Evolutionary conservation across 176 grass and related monocot genomes (phyloP).

Genomic region (Microstegium vimineum): DNA sequence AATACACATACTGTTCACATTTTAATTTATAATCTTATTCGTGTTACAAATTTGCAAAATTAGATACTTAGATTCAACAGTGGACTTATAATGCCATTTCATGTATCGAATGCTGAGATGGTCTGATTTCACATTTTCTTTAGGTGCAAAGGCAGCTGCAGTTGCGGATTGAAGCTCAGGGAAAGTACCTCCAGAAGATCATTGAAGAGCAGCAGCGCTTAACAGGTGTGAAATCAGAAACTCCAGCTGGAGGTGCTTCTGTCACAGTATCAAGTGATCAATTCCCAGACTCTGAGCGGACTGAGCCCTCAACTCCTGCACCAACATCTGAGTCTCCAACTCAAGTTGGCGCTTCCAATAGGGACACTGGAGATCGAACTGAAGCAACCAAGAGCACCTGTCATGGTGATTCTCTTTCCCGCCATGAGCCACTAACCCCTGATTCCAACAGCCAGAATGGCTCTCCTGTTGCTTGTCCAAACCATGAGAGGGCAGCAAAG

Average conservation of each 20-base stretch:
- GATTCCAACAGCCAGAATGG: conserved; percentile 66
- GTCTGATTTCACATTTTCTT: conserved; percentile 12
- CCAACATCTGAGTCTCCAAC: conserved; percentile 64
- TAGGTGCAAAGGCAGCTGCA: conserved; percentile 99
- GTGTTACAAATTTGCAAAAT: neutral
- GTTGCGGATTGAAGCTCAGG: conserved; percentile 95
- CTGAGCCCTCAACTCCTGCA: conserved; percentile 72
- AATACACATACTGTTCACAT: neutral
- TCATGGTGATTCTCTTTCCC: conserved; percentile 42
- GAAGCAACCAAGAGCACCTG: conserved; percentile 44
- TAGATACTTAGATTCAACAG: conserved; percentile 1
- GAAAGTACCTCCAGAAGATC: conserved; percentile 97
- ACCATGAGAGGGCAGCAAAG: conserved; percentile 50
- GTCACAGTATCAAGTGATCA: conserved; percentile 31
- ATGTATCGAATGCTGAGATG: neutral
- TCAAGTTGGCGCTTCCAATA: conserved; percentile 37
- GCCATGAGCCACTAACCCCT: conserved; percentile 61
- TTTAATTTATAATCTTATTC: neutral
- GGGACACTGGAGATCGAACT: conserved; percentile 27
- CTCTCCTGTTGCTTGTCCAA: conserved; percentile 52
- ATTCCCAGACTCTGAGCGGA: conserved; percentile 68
- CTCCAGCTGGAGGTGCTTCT: conserved; percentile 20
- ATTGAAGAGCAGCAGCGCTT: conserved; percentile 88
- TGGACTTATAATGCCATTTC: neutral
- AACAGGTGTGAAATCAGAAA: conserved; percentile 47